Conservation (phyloP, 73 alveolate genomes). For the Tetrahymena borealis region DNA sequence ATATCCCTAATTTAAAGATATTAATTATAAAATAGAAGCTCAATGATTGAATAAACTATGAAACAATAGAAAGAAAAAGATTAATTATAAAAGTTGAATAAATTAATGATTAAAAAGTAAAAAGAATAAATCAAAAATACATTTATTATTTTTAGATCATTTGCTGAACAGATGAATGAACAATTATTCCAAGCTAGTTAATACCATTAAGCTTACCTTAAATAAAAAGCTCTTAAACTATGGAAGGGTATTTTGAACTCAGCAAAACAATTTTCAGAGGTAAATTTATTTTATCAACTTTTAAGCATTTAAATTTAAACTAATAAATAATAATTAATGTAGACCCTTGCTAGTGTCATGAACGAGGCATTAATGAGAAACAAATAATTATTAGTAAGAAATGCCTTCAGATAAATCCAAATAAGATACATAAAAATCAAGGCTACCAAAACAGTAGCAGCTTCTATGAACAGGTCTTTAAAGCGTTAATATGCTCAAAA, state of each 20-base stretch:
- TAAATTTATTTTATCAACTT: background rate
- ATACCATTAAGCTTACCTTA: background rate
- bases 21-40: background rate
- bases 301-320: background rate
- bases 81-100: background rate
- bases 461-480: background rate
- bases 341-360: background rate
- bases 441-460: background rate
- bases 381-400: background rate
- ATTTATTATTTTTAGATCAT: background rate
- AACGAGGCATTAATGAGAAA: background rate
- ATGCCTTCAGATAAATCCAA: background rate
- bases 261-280: background rate
- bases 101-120: background rate
- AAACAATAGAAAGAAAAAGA: background rate
- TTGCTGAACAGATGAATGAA: background rate
- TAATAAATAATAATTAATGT: background rate
- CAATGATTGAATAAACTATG: background rate
- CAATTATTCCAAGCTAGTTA: background rate
- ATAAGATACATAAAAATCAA: background rate
- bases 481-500: background rate
- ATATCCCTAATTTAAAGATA: background rate
- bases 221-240: background rate
- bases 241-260: background rate
- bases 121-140: background rate